Evolutionary conservation across 306 rosid genomes (phyloP).

Genomic region (Leucaena leucocephala): DNA sequence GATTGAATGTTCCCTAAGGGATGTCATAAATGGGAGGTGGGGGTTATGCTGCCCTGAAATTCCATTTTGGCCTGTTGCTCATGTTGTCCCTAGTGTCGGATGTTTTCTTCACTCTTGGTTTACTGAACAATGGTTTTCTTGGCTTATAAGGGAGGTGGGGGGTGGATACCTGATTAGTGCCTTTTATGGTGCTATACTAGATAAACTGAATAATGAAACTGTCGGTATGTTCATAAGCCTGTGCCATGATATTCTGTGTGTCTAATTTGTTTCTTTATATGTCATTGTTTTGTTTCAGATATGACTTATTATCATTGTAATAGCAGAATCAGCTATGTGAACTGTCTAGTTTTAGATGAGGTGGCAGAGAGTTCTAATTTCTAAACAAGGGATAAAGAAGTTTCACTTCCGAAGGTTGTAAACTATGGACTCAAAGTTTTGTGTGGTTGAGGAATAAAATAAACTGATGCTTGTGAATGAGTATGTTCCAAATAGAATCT

Average conservation of each 20-base stretch:
- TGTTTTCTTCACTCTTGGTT: constrained; percentile 1
- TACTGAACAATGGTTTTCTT: neutral
- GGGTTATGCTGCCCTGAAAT: neutral
- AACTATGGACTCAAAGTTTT: neutral
- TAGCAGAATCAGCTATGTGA: neutral
- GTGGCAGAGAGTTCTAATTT: neutral
- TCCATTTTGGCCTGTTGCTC: neutral
- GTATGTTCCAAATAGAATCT: neutral
- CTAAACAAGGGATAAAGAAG: neutral
- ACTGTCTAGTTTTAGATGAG: neutral
- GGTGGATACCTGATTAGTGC: neutral
- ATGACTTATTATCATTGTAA: neutral
- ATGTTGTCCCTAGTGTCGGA: neutral
- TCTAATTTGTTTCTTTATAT: neutral
- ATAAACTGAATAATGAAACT: neutral
- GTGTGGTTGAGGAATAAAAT: neutral
- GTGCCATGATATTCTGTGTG: neutral
- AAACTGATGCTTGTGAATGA: neutral
- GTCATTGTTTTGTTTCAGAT: neutral
- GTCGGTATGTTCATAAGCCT: neutral
- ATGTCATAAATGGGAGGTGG: neutral
- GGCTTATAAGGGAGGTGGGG: neutral
- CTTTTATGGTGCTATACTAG: neutral
- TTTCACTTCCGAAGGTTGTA: neutral
- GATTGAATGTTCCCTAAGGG: neutral